Base-by-base conservation (phyloP, 176 grass and related monocot genomes). In the Musa schizocarpa region DNA sequence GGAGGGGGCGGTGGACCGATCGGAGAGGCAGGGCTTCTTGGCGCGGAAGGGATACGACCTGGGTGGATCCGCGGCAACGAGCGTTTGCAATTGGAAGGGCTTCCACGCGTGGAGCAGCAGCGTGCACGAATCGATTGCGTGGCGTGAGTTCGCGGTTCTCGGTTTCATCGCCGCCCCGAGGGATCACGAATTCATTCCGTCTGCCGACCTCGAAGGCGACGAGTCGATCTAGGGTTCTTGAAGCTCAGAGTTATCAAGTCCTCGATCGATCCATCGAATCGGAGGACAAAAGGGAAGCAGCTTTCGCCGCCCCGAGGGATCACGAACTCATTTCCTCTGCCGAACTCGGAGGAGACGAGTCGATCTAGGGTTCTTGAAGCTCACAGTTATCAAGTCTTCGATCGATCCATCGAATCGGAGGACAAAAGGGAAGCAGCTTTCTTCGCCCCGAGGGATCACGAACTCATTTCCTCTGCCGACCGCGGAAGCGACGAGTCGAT, bases 21-120 rank as follows among this genome's bases (percentile, higher is more conserved):
- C 87, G 57, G 90, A 87, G 21, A 76, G 84, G 80, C 90, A 92
- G 74, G 79, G 90, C 23, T 89, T 92, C 84, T 92, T 92, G 78
- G 78, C 27, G 64, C 80, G 70, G 63, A 92, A 92, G 19, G 90
- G 84, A 20, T 83, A 79, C 9, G 65, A 9, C 69, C 63, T 73
- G 48, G 57, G 13, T 2, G 78, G 57, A 73, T 72, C 69, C 13
- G 34, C 34, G 3, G 34, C 34, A 25, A 19, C 57, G 2, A 73
- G 78, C 57, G 66, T 70, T 50, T 79, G 77, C 66, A 73, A 48
- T 22, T 80, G 78, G 56, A 80, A 80, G 78, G 78, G 78, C 43
- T 73, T 73, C 78, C 78, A 80, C 3, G 78, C 21, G 69, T 80
- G 78, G 69, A 80, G 78, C 78, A 73, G 78, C 8, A 73, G 58